phyloP scores from a whole-genome alignment of 2,329 filamentous ascomycete species.

The Calonectria naviculata region DNA sequence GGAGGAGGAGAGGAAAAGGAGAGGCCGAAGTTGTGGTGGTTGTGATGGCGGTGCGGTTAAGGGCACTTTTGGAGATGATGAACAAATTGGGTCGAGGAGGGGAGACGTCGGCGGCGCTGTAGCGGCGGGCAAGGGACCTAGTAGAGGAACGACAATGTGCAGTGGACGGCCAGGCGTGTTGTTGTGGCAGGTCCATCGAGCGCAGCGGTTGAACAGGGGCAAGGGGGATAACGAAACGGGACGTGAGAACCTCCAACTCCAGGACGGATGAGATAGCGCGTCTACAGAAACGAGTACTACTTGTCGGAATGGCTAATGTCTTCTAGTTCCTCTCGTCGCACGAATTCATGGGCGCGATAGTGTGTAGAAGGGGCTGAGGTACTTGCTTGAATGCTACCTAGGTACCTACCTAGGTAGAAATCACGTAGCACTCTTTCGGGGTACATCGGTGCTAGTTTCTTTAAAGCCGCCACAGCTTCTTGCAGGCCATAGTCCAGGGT shows the following conservation, averaged over 20 bases:
- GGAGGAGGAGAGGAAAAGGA: slow-evolving; percentile 21
- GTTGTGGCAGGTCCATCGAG: slow-evolving; percentile 16
- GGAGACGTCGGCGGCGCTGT: slow-evolving; percentile 17
- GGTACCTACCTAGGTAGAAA: background rate
- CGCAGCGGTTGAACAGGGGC: background rate
- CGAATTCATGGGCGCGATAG: background rate
- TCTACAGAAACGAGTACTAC: background rate
- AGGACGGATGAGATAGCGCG: background rate
- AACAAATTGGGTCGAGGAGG: slow-evolving; percentile 9
- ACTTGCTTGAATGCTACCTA: too few species aligned
- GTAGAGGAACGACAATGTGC: background rate
- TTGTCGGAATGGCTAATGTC: background rate
- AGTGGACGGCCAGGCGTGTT: too few species aligned
- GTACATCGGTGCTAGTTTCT: background rate
- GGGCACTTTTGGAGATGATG: slow-evolving; percentile 31
- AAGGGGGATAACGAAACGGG: slow-evolving; percentile 4
- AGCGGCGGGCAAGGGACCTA: slow-evolving; percentile 13
- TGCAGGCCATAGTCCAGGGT: background rate
- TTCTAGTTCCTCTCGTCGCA: background rate
- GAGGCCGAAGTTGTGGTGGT: slow-evolving; percentile 33
- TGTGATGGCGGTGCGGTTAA: slow-evolving; percentile 37
- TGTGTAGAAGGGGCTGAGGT: background rate
- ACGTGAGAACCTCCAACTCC: slow-evolving; percentile 6
- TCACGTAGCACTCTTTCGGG: background rate
- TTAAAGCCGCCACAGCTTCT: background rate